A percentile compares a stretch with the other conserved stretches of the same genome.
These are phyloP conservation scores for Aphanomyces astaci DNA, from an alignment of 352 stramenopile genomes.

Conservation along the genomic window DNA sequence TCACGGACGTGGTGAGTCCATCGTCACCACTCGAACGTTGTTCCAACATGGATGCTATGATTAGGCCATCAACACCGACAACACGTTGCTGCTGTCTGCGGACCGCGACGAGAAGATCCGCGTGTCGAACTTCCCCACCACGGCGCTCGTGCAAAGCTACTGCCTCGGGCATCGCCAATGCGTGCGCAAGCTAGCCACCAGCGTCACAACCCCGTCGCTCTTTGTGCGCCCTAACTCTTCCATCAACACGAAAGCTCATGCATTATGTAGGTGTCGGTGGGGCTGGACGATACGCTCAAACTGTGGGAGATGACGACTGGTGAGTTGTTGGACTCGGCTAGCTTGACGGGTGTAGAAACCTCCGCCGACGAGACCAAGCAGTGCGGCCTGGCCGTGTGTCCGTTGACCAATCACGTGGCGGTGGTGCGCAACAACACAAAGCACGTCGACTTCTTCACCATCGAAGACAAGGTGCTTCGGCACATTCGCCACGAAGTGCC, in stretches of 20 bases:
- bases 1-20: slow-evolving; percentile 50
- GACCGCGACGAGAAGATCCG: slow-evolving; percentile 82
- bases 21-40: background rate
- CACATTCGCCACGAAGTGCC: slow-evolving; percentile 38
- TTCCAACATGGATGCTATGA: background rate
- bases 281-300: slow-evolving; percentile 76
- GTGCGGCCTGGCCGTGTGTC: slow-evolving; percentile 45
- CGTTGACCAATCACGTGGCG: slow-evolving; percentile 43
- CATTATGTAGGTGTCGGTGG: slow-evolving; percentile 41
- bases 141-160: slow-evolving; percentile 70
- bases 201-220: slow-evolving; percentile 27
- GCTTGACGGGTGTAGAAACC: background rate
- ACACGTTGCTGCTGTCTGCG: slow-evolving; percentile 53
- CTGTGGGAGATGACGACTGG: slow-evolving; percentile 55
- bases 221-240: slow-evolving; percentile 38
- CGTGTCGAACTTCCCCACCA: slow-evolving; percentile 70
- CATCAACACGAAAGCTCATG: background rate
- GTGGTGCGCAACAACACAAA: slow-evolving; percentile 43
- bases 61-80: slow-evolving; percentile 36
- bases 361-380: slow-evolving; percentile 16
- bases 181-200: slow-evolving; percentile 45
- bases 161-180: slow-evolving; percentile 68
- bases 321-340: slow-evolving; percentile 40
- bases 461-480: slow-evolving; percentile 34
- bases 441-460: slow-evolving; percentile 46